These are phyloP conservation scores for Chlorella vulgaris DNA, from an alignment of 139 green algal species.

Conservation along the genomic window DNA sequence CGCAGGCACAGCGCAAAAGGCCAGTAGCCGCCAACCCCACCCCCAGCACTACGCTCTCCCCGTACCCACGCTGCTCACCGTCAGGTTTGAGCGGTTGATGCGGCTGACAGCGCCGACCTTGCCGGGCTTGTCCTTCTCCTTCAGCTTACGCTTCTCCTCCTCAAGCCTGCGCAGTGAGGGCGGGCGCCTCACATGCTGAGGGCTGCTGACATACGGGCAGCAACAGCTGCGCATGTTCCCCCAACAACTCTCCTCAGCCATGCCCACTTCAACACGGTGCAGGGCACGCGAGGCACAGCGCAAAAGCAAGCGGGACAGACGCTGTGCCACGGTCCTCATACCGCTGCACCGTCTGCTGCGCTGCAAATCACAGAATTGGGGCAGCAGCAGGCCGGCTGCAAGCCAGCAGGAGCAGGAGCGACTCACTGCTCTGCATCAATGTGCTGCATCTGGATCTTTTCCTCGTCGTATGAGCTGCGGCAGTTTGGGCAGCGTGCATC, in stretches of 20 bases:
- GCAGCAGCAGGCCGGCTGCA: too few species aligned
- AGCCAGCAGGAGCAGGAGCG: not conserved
- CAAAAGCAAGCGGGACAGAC: too few species aligned
- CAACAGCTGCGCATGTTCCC: too few species aligned
- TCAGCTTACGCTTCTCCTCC: conserved; percentile 48
- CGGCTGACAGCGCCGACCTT: conserved; percentile 8
- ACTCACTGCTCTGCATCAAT: conserved; percentile 50
- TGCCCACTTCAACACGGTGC: too few species aligned
- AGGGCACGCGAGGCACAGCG: too few species aligned
- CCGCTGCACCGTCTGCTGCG: too few species aligned
- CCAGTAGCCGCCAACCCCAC: not conserved
- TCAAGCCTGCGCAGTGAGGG: conserved; percentile 43
- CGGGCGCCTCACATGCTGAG: not conserved
- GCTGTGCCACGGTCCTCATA: too few species aligned
- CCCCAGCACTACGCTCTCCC: not conserved
- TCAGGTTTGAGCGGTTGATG: conserved; percentile 15
- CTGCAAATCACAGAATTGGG: too few species aligned
- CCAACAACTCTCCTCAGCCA: too few species aligned
- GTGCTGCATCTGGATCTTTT: conserved; percentile 71
- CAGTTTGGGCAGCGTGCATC: conserved; percentile 84
- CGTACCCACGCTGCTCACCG: not conserved
- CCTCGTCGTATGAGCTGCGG: conserved; percentile 77
- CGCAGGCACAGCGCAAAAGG: not conserved
- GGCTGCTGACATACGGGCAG: too few species aligned
- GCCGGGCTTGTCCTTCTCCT: conserved; percentile 36